Evolutionary conservation across 1,284 basidiomycete genomes (phyloP).

Genomic region (Lignosus rhinocerotis): DNA sequence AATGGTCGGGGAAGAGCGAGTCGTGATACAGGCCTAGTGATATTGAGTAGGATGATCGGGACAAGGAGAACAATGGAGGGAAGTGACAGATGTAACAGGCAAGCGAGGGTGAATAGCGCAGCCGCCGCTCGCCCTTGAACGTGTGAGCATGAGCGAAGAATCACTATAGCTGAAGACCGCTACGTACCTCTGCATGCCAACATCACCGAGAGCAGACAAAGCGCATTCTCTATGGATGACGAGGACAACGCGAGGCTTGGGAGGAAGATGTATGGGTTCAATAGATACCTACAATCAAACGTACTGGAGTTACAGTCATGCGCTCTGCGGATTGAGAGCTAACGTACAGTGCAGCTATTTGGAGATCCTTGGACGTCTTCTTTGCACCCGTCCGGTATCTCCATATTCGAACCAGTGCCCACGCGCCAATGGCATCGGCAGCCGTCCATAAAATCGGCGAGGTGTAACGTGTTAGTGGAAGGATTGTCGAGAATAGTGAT

Average conservation of each 20-base stretch:
- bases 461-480: conserved; percentile 51
- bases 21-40: conserved; percentile 58
- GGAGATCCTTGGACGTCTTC: conserved; percentile 48
- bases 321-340: not conserved
- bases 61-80: conserved; percentile 71
- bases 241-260: conserved; percentile 82
- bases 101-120: conserved; percentile 65
- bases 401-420: conserved; percentile 70
- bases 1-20: conserved; percentile 61
- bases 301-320: not conserved
- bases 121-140: conserved; percentile 52
- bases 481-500: conserved; percentile 69
- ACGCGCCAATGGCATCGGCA: conserved; percentile 67
- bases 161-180: not conserved
- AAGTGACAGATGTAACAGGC: conserved; percentile 70
- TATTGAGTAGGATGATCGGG: conserved; percentile 67
- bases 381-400: conserved; percentile 52
- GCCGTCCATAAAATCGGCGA: conserved; percentile 71
- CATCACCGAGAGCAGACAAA: conserved; percentile 69
- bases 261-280: conserved; percentile 87
- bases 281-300: conserved; percentile 61
- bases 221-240: conserved; percentile 75
- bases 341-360: conserved; percentile 66
- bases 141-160: not conserved
- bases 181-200: conserved; percentile 67